Conservation (phyloP, 371 early-diverging fungal species). For the Dinochytrium kinnereticum region DNA sequence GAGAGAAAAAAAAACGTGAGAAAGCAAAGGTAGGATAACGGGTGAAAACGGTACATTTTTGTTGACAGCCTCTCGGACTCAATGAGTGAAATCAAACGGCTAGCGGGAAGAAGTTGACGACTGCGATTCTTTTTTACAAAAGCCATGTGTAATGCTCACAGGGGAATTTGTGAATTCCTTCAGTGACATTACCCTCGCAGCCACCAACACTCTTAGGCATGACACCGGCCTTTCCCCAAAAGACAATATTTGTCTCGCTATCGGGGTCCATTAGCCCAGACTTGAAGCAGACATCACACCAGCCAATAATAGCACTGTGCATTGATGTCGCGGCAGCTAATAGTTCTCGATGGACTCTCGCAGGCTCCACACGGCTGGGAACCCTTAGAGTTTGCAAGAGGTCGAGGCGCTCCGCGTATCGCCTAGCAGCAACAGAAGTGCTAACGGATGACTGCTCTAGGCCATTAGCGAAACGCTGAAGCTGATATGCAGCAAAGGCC, state of each 20-base stretch:
- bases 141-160: conserved; percentile 18
- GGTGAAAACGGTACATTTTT: no score
- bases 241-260: not conserved
- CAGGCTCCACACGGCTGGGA: conserved; percentile 24
- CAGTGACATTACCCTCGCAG: not conserved
- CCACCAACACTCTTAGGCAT: conserved; percentile 7
- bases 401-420: conserved; percentile 16
- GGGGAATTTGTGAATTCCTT: conserved; percentile 9
- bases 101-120: no score
- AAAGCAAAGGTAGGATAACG: not conserved
- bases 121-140: not conserved
- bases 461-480: conserved; percentile 17
- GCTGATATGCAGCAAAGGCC: conserved; percentile 36
- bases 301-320: conserved; percentile 16
- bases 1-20: not conserved
- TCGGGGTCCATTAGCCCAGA: conserved; percentile 2
- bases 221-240: conserved; percentile 16
- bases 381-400: conserved; percentile 24
- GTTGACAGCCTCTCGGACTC: no score
- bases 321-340: conserved; percentile 21
- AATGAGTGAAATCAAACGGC: no score
- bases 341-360: conserved; percentile 29
- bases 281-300: conserved; percentile 20
- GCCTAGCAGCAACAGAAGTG: not conserved
- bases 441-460: conserved; percentile 14